Evolutionary conservation across 2,329 filamentous ascomycete species (phyloP), one percentile per base, ranked within the genome.

Genomic region (Pleoardoris graminearum): DNA sequence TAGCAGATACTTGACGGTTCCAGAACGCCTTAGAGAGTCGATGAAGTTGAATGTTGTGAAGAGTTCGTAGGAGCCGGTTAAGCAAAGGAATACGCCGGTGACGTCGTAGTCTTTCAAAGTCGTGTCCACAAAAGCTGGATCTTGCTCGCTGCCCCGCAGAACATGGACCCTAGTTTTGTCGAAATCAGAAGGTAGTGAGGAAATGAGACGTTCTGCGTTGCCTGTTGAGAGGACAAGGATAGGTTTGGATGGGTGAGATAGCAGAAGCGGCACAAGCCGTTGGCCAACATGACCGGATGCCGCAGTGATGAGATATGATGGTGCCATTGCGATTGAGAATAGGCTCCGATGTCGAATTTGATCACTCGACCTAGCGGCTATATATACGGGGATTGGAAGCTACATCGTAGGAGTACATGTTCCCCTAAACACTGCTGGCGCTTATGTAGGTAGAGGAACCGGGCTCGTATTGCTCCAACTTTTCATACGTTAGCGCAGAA

Each of bases 1-100:
- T 7, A 50, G 38, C 37, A 50, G 19, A 16, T 50, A 39, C 21
- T 43, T 50, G 3, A 50, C 48, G 10, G 48, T 50, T 14, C 30
- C 30, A 3, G 47, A 49, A 17, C 23, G 38, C 8, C 27, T 14
- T 3, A 49, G 17, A 17, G 12, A 32, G 16, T 32, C 35, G 4
- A 49, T 10, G 4, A 49, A 29, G 29, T 49, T 49, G 36, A 49
- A 41, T 8, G 48, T 50, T 8, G 48, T 50, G 38, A 50, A 50
- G 3, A 50, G 38, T 23, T 50, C 48, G 39, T 50, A 21, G 11
- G n/a, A 11, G 5, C 48, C 48, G n/a, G 48, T 50, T 3, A 50
- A 8, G 22, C 37, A 41, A 7, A 50, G 30, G 30, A 50, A 50
- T 6, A 50, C 48, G 14, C 27, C 14, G 0, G 48, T 50, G 11